phyloP scores from a whole-genome alignment of 768 basidiomycete species.

The Trametes elegans region DNA sequence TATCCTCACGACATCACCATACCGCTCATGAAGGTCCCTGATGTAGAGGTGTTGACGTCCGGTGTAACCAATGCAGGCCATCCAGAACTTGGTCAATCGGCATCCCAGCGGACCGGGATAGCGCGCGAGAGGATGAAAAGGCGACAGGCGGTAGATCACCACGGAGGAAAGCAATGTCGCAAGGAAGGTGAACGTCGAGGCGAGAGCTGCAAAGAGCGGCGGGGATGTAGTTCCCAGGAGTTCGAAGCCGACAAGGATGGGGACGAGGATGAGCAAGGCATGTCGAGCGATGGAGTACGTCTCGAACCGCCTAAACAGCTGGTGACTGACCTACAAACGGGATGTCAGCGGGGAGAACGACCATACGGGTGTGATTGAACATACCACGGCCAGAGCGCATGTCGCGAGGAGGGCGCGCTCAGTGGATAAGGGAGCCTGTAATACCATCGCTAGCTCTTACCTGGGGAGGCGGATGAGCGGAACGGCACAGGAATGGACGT shows the following conservation, averaged over 20 bases:
- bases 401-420: too few species aligned
- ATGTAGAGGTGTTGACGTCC: conserved; percentile 32
- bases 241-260: neutral
- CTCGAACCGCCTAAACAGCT: neutral
- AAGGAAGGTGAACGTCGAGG: neutral
- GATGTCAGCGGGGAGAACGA: neutral
- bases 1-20: conserved; percentile 38
- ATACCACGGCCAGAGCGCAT: too few species aligned
- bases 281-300: neutral
- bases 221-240: neutral
- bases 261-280: neutral
- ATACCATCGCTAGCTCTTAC: too few species aligned
- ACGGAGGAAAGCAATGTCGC: neutral
- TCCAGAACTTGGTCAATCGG: conserved; percentile 31
- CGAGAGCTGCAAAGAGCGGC: neutral
- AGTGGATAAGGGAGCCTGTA: too few species aligned
- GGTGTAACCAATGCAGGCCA: conserved; percentile 18
- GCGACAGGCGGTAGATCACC: too few species aligned
- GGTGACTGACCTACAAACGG: neutral
- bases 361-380: too few species aligned
- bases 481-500: too few species aligned
- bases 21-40: conserved; percentile 35
- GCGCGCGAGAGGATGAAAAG: conserved; percentile 36
- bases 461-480: too few species aligned
- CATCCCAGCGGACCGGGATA: conserved; percentile 35